phyloP scores from a whole-genome alignment of 441 rosid genomes.

The Adansonia rubrostipa region DNA sequence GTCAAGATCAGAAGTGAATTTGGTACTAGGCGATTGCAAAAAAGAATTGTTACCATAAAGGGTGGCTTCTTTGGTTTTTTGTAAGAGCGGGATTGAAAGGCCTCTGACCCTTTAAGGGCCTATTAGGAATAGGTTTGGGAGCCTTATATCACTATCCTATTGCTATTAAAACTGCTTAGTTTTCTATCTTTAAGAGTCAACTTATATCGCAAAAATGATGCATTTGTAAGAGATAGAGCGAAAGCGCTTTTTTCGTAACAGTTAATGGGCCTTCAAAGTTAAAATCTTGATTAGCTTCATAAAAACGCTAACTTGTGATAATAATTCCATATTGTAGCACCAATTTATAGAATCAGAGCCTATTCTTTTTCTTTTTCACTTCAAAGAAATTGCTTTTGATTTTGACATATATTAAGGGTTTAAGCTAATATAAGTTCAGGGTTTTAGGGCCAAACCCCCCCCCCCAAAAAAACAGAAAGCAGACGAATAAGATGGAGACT shows the following conservation, averaged over 20 bases:
- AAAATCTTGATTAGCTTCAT: conserved; percentile 24
- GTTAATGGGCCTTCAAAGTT: conserved; percentile 8
- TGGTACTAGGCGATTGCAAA: conserved; percentile 19
- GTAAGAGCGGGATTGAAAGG: conserved; percentile 23
- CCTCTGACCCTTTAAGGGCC: conserved; percentile 65
- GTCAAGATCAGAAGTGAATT: conserved; percentile 13
- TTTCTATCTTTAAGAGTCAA: neutral
- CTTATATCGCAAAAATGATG: conserved; percentile 35
- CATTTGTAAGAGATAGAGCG: conserved; percentile 14
- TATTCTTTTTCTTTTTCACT: conserved; percentile 29
- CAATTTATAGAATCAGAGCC: neutral
- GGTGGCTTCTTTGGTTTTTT: conserved; percentile 13
- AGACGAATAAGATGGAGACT: too few relatives aligned
- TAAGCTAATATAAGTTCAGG: too few relatives aligned
- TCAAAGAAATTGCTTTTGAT: neutral
- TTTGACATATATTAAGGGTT: too few relatives aligned
- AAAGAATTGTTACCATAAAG: neutral
- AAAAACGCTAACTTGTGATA: conserved; percentile 25
- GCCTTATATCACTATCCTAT: conserved; percentile 36
- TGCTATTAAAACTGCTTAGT: neutral
- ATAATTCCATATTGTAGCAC: conserved; percentile 20
- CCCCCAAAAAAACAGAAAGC: too few relatives aligned
- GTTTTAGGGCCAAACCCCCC: too few relatives aligned
- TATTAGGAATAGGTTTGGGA: conserved; percentile 65
- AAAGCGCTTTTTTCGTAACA: conserved; percentile 1